Conservation (phyloP, 2,329 filamentous ascomycete genomes). For the Botrytis medusae region DNA sequence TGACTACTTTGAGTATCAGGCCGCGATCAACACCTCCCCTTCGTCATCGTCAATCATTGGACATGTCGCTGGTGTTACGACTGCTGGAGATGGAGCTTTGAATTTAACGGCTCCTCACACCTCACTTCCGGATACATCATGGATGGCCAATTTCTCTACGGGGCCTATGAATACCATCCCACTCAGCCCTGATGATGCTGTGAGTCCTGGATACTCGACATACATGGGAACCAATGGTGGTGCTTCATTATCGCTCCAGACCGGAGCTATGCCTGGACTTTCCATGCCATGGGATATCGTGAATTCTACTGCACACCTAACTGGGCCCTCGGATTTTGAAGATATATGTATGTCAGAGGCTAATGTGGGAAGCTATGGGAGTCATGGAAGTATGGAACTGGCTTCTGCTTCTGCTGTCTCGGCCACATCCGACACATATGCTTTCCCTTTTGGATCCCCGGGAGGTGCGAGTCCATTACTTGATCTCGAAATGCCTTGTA, state of each 20-base stretch:
- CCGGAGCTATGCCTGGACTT: conserved; percentile 22
- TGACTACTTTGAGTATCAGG: conserved; percentile 15
- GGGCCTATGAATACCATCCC: conserved; percentile 1
- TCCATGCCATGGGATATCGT: conserved; percentile 29
- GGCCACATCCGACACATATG: conserved; percentile 31
- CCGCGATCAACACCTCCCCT: neutral
- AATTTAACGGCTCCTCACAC: conserved; percentile 15
- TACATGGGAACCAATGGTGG: conserved; percentile 13
- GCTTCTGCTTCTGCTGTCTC: conserved; percentile 30
- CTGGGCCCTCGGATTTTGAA: conserved; percentile 27
- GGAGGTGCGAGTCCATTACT: conserved; percentile 21
- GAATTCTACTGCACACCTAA: conserved; percentile 18
- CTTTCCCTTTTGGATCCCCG: conserved; percentile 29
- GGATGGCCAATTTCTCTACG: conserved; percentile 7
- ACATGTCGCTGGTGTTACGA: neutral
- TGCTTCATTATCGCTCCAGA: conserved; percentile 20
- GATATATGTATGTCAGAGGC: conserved; percentile 28
- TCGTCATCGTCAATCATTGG: conserved; percentile 14
- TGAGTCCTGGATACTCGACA: neutral
- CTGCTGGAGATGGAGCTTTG: neutral
- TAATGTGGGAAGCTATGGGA: conserved; percentile 28
- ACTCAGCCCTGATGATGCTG: conserved; percentile 11
- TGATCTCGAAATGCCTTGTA: conserved; percentile 32
- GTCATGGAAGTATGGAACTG: conserved; percentile 32
- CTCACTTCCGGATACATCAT: conserved; percentile 3